A percentile compares a stretch with the other conserved stretches of the same genome.
phyloP scores from a whole-genome alignment of 768 basidiomycete species.

The Suillus lakei region DNA sequence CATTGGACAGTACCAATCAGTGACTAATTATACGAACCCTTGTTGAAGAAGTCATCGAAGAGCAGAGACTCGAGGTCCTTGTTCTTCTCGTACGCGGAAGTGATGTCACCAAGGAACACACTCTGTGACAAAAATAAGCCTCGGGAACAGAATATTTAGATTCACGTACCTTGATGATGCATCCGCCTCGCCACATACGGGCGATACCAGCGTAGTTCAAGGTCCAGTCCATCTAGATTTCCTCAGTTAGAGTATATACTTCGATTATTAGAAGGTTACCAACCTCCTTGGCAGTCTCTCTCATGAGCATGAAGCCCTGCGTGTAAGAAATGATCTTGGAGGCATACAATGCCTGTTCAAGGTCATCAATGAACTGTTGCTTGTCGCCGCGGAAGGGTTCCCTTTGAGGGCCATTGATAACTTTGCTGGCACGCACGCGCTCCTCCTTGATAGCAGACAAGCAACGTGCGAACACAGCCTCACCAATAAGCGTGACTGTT shows the following conservation, averaged over 20 bases:
- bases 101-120: slow-evolving; percentile 95
- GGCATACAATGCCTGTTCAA: slow-evolving; percentile 98
- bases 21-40: slow-evolving; percentile 51
- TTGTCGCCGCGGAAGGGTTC: slow-evolving; percentile 97
- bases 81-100: slow-evolving; percentile 88
- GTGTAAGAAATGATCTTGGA: slow-evolving; percentile 99
- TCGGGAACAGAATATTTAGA: slow-evolving; percentile 22
- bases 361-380: slow-evolving; percentile 97
- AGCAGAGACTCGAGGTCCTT: slow-evolving; percentile 86
- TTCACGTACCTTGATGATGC: slow-evolving; percentile 87
- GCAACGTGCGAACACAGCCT: slow-evolving; percentile 99
- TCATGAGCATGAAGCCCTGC: slow-evolving; percentile 99
- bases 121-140: slow-evolving; percentile 46
- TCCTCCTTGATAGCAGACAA: slow-evolving; percentile 97
- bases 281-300: slow-evolving; percentile 95
- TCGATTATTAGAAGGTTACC: slow-evolving; percentile 15
- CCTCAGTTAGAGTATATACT: slow-evolving; percentile 12
- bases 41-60: slow-evolving; percentile 98
- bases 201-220: slow-evolving; percentile 98
- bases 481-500: slow-evolving; percentile 95
- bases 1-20: slow-evolving; percentile 9
- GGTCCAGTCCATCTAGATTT: slow-evolving; percentile 73
- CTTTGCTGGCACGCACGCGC: slow-evolving; percentile 90
- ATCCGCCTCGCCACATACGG: slow-evolving; percentile 99
- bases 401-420: slow-evolving; percentile 87